Percentiles rank a stretch among this genome's conserved stretches.
Conservation (phyloP, 495 filamentous ascomycete genomes). For the Podospora appendiculata region DNA sequence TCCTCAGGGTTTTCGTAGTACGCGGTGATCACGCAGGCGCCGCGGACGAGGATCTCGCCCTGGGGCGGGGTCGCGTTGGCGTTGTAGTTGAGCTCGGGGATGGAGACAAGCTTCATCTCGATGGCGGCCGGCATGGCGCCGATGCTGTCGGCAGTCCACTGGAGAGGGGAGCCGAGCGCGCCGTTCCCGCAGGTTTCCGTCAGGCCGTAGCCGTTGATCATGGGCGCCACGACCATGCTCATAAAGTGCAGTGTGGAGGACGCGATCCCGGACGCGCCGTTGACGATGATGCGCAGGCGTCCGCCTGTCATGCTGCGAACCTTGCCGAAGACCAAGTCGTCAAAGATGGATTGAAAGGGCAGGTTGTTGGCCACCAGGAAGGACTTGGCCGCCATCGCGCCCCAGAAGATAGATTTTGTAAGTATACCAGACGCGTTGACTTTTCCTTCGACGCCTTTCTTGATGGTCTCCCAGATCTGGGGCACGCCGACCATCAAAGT, state of each 20-base stretch:
- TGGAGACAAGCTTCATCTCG: constrained; percentile 68
- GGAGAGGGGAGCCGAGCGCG: constrained; percentile 55
- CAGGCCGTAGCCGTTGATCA: constrained; percentile 80
- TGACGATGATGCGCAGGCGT: constrained; percentile 60
- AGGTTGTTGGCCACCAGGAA: constrained; percentile 59
- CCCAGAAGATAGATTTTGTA: constrained; percentile 32
- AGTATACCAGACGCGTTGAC: constrained; percentile 37
- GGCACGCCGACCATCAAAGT: constrained; percentile 81
- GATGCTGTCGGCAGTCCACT: constrained; percentile 66
- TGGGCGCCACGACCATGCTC: constrained; percentile 62
- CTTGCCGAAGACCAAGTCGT: constrained; percentile 70
- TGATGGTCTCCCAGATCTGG: constrained; percentile 68
- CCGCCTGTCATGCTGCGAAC: constrained; percentile 70
- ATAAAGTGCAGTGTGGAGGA: constrained; percentile 70
- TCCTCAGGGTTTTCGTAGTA: constrained; percentile 82
- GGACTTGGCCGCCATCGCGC: constrained; percentile 34
- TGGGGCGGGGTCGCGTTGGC: constrained; percentile 69
- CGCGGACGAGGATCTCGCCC: constrained; percentile 77
- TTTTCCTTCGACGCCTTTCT: constrained; percentile 68
- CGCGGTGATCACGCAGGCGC: constrained; percentile 57
- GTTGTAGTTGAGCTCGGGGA: constrained; percentile 84
- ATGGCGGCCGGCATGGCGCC: constrained; percentile 54
- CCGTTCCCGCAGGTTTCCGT: constrained; percentile 79
- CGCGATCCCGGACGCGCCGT: constrained; percentile 79
- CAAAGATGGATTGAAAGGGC: constrained; percentile 63